Evolutionary conservation across 2,329 filamentous ascomycete species (phyloP).

Genomic region (Calonectria fujianensis): DNA sequence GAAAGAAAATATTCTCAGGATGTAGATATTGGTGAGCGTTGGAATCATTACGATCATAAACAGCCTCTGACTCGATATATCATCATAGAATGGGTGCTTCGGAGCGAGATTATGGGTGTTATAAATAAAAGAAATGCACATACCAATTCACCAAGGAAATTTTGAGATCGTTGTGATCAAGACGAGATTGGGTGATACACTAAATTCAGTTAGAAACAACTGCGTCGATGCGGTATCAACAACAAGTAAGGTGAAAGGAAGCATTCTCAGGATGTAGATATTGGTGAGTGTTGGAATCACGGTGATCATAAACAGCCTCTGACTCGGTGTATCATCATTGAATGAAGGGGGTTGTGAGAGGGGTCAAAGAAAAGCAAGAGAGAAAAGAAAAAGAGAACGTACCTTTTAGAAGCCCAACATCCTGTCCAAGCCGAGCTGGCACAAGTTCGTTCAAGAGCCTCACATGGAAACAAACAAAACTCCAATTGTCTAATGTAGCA

Average conservation of each 20-base stretch:
- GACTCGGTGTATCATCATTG: slow-evolving; percentile 64
- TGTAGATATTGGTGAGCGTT: slow-evolving; percentile 58
- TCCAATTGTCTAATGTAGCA: slow-evolving; percentile 65
- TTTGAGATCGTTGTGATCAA: not conserved
- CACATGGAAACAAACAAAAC: slow-evolving; percentile 58
- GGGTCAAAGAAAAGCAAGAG: slow-evolving; percentile 21
- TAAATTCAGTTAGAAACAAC: slow-evolving; percentile 27
- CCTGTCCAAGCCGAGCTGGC: slow-evolving; percentile 46
- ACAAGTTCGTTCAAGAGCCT: slow-evolving; percentile 51
- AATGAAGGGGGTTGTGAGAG: slow-evolving; percentile 38
- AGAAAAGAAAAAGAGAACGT: slow-evolving; percentile 9
- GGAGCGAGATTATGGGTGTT: slow-evolving; percentile 20
- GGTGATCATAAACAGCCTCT: slow-evolving; percentile 70
- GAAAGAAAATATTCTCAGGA: slow-evolving; percentile 35
- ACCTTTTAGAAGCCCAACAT: slow-evolving; percentile 41
- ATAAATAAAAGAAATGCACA: slow-evolving; percentile 1
- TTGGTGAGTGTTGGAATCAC: slow-evolving; percentile 63
- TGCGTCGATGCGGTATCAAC: not conserved
- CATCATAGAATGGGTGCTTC: slow-evolving; percentile 60
- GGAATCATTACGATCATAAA: slow-evolving; percentile 68
- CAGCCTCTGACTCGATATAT: slow-evolving; percentile 66
- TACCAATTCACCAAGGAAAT: slow-evolving; percentile 13
- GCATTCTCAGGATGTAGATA: slow-evolving; percentile 49
- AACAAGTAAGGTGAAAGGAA: not conserved
- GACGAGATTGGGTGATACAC: not conserved